Evolutionary conservation across 257 asterid species (phyloP).

Genomic region (Solanum tarapatanum): DNA sequence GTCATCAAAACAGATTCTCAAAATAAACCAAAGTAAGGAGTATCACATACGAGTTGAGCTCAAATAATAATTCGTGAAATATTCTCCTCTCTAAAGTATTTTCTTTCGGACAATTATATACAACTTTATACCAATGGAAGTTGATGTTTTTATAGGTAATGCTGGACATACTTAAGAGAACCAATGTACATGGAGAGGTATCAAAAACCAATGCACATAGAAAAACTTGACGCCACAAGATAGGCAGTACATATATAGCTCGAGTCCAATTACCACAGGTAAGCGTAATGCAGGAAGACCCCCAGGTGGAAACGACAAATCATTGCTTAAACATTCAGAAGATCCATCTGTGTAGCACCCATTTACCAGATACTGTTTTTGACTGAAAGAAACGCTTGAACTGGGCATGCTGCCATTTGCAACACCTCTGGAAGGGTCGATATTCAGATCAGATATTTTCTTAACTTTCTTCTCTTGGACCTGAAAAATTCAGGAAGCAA

Average conservation of each 20-base stretch:
- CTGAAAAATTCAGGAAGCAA: constrained; percentile 30
- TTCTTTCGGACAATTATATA: background rate
- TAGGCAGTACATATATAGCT: constrained; percentile 1
- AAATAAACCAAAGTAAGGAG: background rate
- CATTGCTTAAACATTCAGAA: constrained; percentile 44
- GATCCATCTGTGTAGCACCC: constrained; percentile 50
- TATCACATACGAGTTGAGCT: background rate
- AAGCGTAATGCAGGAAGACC: constrained; percentile 69
- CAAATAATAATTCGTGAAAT: background rate
- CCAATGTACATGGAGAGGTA: background rate
- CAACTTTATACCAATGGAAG: background rate
- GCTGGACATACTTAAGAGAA: background rate
- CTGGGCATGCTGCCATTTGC: constrained; percentile 56
- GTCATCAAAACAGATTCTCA: background rate
- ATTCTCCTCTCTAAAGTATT: background rate
- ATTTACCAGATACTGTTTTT: constrained; percentile 50
- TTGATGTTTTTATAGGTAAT: background rate
- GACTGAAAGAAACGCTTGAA: constrained; percentile 52
- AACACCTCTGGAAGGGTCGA: constrained; percentile 48
- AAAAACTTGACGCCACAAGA: background rate
- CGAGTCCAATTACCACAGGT: constrained; percentile 90
- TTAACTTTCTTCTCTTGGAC: constrained; percentile 97
- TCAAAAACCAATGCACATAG: background rate
- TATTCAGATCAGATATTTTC: constrained; percentile 79
- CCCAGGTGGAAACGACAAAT: constrained; percentile 51